These are phyloP conservation scores for Dictyostelium capitatum DNA, from an alignment of 78 protist species.

Conservation along the genomic window DNA sequence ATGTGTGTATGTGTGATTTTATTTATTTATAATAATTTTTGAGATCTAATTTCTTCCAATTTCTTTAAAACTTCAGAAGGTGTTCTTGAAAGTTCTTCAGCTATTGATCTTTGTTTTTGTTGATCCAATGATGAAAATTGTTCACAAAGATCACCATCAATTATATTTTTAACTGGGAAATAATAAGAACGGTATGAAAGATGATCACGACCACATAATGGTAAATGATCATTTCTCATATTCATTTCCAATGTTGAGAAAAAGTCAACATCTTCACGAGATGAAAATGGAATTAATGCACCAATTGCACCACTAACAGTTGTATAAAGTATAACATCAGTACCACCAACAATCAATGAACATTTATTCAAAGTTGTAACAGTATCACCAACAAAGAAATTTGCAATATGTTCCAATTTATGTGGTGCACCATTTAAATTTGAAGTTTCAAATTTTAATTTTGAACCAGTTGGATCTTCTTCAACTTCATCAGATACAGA, in stretches of 20 bases:
- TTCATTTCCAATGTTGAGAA: conserved; percentile 93
- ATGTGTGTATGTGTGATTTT: background rate
- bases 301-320: conserved; percentile 88
- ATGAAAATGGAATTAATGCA: conserved; percentile 88
- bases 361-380: conserved; percentile 82
- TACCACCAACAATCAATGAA: conserved; percentile 84
- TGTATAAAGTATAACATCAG: conserved; percentile 84
- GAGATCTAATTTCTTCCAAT: conserved; percentile 92
- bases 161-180: conserved; percentile 94
- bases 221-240: conserved; percentile 88
- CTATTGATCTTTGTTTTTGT: conserved; percentile 83
- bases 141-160: conserved; percentile 97
- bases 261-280: conserved; percentile 93
- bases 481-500: conserved; percentile 86
- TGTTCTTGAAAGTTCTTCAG: conserved; percentile 91
- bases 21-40: conserved; percentile 37
- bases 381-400: conserved; percentile 94
- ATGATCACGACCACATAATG: conserved; percentile 95
- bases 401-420: conserved; percentile 74
- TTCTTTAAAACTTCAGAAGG: conserved; percentile 92
- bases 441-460: conserved; percentile 77
- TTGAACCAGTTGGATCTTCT: conserved; percentile 87
- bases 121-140: conserved; percentile 76
- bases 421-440: conserved; percentile 87
- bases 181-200: conserved; percentile 93